Base-by-base conservation (phyloP, 208 protist species). In the Acanthamoeba lenticulata region DNA sequence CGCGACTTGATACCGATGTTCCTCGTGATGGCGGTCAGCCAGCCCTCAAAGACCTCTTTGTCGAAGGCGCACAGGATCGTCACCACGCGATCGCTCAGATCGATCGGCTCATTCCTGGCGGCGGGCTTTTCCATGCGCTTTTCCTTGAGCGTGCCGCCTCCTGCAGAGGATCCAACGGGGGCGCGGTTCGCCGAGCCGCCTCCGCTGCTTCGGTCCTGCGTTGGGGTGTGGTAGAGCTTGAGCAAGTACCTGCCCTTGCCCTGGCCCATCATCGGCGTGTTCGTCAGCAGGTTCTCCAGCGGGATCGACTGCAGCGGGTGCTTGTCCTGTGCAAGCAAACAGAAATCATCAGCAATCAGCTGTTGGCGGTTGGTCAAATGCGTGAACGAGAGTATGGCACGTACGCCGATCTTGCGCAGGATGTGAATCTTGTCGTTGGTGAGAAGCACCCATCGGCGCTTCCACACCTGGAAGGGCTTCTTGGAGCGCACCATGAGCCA, bases 371-470 rank as follows among this genome's bases (percentile, higher is more conserved):
- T n/a, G n/a, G n/a, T n/a, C n/a, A n/a, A n/a, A n/a, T n/a, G n/a
- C n/a, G n/a, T n/a, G n/a, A n/a, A n/a, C n/a, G n/a, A 52, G 15
- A 15, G 15, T 15, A 52, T 29, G 60, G 29, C 3, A 24, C 67
- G 19, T 77, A 77, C 67, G 67, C 67, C 67, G 15, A 77, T 77
- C 67, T 77, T 77, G 67, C 67, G 67, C 67, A 77, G 67, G 38
- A 77, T 77, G 67, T 77, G 67, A 5, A 77, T 38, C 67, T 29
- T 92, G 86, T 92, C 60, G 34, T n/a, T n/a, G n/a, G 65, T 74
- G 65, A 74, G 38, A 29, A 74, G 65, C 65, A 74, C 13, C 65
- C 38, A 92, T 3, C 86, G 47, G 27, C 86, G 34, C 86, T 92
- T 92, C 86, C 86, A 92, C 19, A 34, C 27, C 13, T 45, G 40